Evolutionary conservation across 345 rosid genomes (phyloP).

Genomic region (Leavenworthia alabamica): DNA sequence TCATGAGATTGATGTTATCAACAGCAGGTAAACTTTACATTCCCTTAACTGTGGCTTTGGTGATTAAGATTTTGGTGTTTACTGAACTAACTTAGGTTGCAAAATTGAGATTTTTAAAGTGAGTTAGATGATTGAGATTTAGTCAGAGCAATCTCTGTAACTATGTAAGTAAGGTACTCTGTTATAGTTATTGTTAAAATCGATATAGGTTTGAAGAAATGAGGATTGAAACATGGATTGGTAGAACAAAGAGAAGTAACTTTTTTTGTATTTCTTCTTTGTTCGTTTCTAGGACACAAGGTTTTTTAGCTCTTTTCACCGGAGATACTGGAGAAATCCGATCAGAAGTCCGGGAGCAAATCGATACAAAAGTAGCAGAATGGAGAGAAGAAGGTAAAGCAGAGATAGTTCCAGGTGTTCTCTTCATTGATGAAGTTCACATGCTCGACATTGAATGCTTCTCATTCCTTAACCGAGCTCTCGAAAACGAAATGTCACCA

Average conservation of each 20-base stretch:
- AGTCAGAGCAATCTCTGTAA: not conserved
- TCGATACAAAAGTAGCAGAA: conserved; percentile 91
- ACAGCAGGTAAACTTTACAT: conserved; percentile 55
- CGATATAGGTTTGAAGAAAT: not conserved
- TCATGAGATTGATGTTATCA: conserved; percentile 97
- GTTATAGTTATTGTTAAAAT: not conserved
- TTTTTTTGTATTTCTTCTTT: not conserved
- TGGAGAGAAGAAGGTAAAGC: conserved; percentile 99
- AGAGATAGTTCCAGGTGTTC: conserved; percentile 90
- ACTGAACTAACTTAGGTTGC: not conserved
- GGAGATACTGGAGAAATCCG: conserved; percentile 97
- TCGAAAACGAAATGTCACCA: conserved; percentile 96
- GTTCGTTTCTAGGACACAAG: conserved; percentile 60
- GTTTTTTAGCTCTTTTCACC: conserved; percentile 90
- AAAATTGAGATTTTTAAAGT: not conserved
- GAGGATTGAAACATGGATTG: too few species aligned
- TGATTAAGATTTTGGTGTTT: not conserved
- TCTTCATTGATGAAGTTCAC: conserved; percentile 95
- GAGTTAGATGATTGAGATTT: not conserved
- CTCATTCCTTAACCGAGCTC: conserved; percentile 92
- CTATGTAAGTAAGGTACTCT: not conserved
- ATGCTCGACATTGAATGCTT: conserved; percentile 98
- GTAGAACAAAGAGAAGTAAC: not conserved
- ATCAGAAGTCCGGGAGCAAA: conserved; percentile 90
- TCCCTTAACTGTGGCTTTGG: not conserved